phyloP scores from a whole-genome alignment of 2,329 filamentous ascomycete species.

The Xylaria digitata region DNA sequence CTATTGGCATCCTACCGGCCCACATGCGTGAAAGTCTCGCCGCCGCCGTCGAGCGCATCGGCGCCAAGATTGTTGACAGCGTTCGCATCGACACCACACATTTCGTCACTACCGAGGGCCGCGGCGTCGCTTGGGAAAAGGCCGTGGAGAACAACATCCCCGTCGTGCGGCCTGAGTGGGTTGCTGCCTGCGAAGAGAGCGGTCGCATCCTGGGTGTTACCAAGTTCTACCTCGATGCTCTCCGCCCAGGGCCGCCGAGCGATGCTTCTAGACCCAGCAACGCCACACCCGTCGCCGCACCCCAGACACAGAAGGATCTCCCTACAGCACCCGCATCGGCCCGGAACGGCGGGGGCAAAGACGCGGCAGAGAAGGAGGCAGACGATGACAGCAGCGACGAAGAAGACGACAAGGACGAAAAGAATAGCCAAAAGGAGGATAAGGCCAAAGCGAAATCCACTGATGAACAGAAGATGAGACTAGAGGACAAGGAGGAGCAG shows the following conservation, averaged over 20 bases:
- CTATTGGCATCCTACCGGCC: conserved; percentile 84
- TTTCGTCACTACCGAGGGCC: conserved; percentile 94
- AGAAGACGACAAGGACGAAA: conserved; percentile 50
- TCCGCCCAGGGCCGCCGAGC: conserved; percentile 58
- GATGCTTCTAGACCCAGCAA: conserved; percentile 51
- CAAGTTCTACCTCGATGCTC: conserved; percentile 93
- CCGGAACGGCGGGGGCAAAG: conserved; percentile 37
- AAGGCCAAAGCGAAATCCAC: conserved; percentile 45
- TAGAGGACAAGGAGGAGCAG: conserved; percentile 67
- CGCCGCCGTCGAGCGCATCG: conserved; percentile 84
- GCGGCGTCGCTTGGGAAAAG: conserved; percentile 93
- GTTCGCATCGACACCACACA: conserved; percentile 98
- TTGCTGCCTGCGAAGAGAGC: conserved; percentile 94
- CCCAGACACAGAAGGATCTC: conserved; percentile 46
- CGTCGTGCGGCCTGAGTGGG: conserved; percentile 95
- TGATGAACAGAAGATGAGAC: conserved; percentile 67
- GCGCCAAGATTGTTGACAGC: conserved; percentile 88
- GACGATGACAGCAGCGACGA: conserved; percentile 27
- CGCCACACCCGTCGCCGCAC: conserved; percentile 37
- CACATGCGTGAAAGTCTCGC: conserved; percentile 78
- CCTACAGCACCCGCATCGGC: conserved; percentile 43
- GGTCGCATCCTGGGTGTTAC: conserved; percentile 93
- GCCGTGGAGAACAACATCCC: conserved; percentile 98
- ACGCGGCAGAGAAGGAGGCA: conserved; percentile 37
- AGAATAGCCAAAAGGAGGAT: conserved; percentile 48